These are phyloP conservation scores for Fraxinus americana DNA, from an alignment of 257 asterid species.

Conservation along the genomic window DNA sequence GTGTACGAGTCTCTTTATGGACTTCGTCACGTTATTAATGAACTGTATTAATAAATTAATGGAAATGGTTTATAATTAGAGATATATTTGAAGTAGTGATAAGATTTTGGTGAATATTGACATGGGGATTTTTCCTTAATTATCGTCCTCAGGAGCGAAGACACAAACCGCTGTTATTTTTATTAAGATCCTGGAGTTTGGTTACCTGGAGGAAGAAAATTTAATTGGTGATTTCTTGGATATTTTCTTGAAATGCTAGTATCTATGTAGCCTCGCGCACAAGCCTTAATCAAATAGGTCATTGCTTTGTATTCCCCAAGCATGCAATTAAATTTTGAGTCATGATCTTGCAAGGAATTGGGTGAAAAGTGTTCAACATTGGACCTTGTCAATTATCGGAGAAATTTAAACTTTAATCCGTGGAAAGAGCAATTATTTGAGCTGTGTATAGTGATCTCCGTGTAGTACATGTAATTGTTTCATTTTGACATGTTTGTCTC, in stretches of 20 bases:
- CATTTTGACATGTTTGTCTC: slow-evolving; percentile 22
- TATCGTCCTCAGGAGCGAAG: slow-evolving; percentile 74
- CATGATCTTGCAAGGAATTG: slow-evolving; percentile 29
- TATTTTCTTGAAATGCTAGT: slow-evolving; percentile 42
- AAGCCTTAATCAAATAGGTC: slow-evolving; percentile 48
- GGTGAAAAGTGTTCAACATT: slow-evolving; percentile 21
- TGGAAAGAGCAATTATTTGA: slow-evolving; percentile 12
- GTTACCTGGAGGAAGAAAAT: slow-evolving; percentile 44
- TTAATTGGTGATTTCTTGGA: slow-evolving; percentile 62
- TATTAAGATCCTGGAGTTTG: slow-evolving; percentile 34
- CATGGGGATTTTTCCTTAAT: slow-evolving; percentile 45
- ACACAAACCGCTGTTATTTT: slow-evolving; percentile 42
- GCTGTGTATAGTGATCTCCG: slow-evolving; percentile 17
- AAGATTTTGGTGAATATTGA: slow-evolving; percentile 40
- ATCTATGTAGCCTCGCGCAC: slow-evolving; percentile 49
- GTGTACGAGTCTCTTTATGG: background rate
- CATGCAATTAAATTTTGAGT: slow-evolving; percentile 26
- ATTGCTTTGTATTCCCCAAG: slow-evolving; percentile 42
- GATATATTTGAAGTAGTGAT: background rate
- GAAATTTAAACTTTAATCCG: slow-evolving; percentile 25
- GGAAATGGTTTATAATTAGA: background rate
- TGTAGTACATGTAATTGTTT: slow-evolving; percentile 33
- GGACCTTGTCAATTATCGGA: slow-evolving; percentile 24
- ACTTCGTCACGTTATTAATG: background rate
- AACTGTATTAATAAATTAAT: background rate